Conservation (phyloP, 768 basidiomycete genomes). For the Jaapia argillacea region DNA sequence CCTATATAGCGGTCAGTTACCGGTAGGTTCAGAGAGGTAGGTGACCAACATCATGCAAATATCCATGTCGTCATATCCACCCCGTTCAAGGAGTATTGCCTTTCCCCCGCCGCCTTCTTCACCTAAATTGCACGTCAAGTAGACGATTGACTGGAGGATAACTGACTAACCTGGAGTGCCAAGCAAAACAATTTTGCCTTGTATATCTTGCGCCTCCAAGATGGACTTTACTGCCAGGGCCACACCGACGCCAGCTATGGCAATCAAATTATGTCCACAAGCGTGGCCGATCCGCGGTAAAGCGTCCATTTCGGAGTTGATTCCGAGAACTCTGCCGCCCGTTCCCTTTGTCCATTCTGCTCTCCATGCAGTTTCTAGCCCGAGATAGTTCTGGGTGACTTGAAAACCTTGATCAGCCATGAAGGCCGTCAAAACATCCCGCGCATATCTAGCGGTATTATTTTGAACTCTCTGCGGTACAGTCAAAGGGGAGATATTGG, state of each 20-base stretch:
- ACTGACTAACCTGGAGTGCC: slow-evolving; percentile 22
- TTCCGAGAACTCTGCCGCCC: slow-evolving; percentile 13
- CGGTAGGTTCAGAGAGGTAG: slow-evolving; percentile 2
- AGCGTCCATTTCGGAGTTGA: slow-evolving; percentile 18
- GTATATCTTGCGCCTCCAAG: slow-evolving; percentile 14
- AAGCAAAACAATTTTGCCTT: slow-evolving; percentile 16
- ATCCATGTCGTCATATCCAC: slow-evolving; percentile 77
- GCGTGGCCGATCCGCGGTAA: slow-evolving; percentile 18
- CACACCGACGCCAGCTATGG: slow-evolving; percentile 18
- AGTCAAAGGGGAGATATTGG: not conserved
- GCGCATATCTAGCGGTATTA: slow-evolving; percentile 10
- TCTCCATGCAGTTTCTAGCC: slow-evolving; percentile 17
- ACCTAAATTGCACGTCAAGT: slow-evolving; percentile 26
- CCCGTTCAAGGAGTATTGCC: slow-evolving; percentile 58
- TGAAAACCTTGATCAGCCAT: slow-evolving; percentile 16
- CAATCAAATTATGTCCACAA: slow-evolving; percentile 17
- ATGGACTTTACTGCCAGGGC: slow-evolving; percentile 15
- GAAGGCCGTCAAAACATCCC: slow-evolving; percentile 15
- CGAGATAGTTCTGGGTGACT: slow-evolving; percentile 15
- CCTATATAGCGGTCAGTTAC: slow-evolving; percentile 28
- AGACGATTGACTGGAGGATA: no score
- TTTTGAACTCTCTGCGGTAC: slow-evolving; percentile 3
- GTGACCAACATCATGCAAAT: slow-evolving; percentile 57
- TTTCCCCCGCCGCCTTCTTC: slow-evolving; percentile 80
- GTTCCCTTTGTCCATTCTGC: slow-evolving; percentile 13